These are phyloP conservation scores for Solanum piurae DNA, from an alignment of 257 asterid species.

Conservation along the genomic window DNA sequence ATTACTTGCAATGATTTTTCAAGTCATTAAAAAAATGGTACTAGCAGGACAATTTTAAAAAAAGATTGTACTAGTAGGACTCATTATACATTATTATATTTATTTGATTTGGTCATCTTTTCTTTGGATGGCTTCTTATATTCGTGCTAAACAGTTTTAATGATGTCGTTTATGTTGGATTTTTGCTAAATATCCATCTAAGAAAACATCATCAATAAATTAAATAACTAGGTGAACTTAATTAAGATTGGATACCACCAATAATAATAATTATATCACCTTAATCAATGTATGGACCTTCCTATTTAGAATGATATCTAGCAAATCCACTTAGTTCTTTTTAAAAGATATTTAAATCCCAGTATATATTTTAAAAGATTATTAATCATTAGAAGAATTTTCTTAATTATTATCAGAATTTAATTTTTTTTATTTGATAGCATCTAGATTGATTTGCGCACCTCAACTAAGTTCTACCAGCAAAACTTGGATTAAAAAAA, in stretches of 20 bases:
- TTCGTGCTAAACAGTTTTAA: background rate
- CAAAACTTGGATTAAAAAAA: background rate
- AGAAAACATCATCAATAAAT: background rate
- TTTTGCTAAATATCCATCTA: background rate
- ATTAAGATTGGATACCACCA: background rate
- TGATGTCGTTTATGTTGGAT: background rate
- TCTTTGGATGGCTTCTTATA: background rate
- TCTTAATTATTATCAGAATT: background rate
- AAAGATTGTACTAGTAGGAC: background rate
- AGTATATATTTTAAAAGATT: background rate
- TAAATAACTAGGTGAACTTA: background rate
- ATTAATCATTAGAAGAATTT: background rate
- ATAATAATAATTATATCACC: background rate
- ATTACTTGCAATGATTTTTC: background rate
- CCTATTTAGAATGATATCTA: background rate
- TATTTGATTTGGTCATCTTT: background rate
- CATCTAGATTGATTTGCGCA: background rate
- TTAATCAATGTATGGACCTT: background rate
- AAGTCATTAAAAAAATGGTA: background rate
- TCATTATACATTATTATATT: background rate
- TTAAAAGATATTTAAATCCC: background rate
- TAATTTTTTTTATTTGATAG: background rate
- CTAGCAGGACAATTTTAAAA: background rate
- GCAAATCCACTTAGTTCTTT: background rate
- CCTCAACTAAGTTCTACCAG: background rate